phyloP scores from a whole-genome alignment of 495 filamentous ascomycete genomes.

The Aspergillus sparsus region DNA sequence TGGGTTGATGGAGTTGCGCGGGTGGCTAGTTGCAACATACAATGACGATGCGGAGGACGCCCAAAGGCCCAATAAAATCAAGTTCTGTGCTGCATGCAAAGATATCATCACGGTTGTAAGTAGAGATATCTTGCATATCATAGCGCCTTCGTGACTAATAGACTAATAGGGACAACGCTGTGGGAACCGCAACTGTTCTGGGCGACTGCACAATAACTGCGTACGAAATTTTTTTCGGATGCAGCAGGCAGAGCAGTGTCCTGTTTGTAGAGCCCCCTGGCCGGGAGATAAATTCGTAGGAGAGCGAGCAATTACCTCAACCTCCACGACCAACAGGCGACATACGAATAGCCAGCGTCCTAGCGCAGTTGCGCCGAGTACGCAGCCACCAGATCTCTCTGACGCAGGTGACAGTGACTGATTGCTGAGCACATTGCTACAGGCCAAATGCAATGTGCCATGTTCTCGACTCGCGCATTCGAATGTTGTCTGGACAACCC shows the following conservation, averaged over 20 bases:
- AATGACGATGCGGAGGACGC: conserved; percentile 65
- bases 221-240: conserved; percentile 69
- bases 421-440: no score
- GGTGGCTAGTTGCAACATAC: conserved; percentile 81
- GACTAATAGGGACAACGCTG: conserved; percentile 72
- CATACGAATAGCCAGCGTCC: conserved; percentile 27
- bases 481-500: no score
- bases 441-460: no score
- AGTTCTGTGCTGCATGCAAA: conserved; percentile 84
- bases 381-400: no score
- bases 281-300: conserved; percentile 75
- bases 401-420: no score
- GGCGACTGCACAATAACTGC: conserved; percentile 79
- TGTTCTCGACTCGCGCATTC: no score
- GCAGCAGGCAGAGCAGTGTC: conserved; percentile 64
- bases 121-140: conserved; percentile 14
- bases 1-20: conserved; percentile 78
- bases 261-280: conserved; percentile 73
- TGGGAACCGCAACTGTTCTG: conserved; percentile 61
- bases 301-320: conserved; percentile 63
- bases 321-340: conserved; percentile 34
- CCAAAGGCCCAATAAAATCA: conserved; percentile 60
- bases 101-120: conserved; percentile 81
- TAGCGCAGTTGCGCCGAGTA: no score
- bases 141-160: conserved; percentile 11